Evolutionary conservation across 1,139 yeast species (phyloP), one percentile per base, ranked within the genome.

Genomic region (Yamadazyma songkhlaensis): DNA sequence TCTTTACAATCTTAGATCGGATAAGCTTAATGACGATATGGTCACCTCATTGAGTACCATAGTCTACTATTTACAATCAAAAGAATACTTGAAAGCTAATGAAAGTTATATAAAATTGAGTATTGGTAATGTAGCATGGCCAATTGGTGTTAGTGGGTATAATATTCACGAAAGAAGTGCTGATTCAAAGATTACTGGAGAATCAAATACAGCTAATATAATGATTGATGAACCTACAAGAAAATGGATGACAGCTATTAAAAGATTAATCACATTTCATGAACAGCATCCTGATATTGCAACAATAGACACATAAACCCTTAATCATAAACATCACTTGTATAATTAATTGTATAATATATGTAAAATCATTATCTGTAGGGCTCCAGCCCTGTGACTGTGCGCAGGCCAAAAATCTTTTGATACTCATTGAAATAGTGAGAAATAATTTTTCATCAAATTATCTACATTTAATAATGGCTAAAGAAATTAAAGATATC

Each of bases 71-170:
- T 37, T 85, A 14, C 95, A 88, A 57, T 55, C 61, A 9, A 54
- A 61, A 12, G 70, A 82, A 26, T 81, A 58, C 49, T 60, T 64
- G 28, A 65, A 65, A 37, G 90, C 95, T 4, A 77, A 77, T 43
- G 87, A 84, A 49, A 70, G 81, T 27, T 88, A 88, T 54, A 67
- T 86, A 71, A 77, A 83, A 46, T 63, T 88, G 45, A 83, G 94
- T 52, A 81, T 88, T 25, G 96, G 96, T 1, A 86, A 86, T 48
- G 88, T 85, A 2, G 92, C 95, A 2, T 88, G 96, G 95, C 96
- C 96, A 2, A 84, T 88, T 45, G 96, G 96, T 26, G 86, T 88
- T 9, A 68, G 80, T 9, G 77, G 79, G 38, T 85, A 87, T 10
- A 90, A 94, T 32, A 86, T 88, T 41, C 96, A 88, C 55, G 84